These are phyloP conservation scores for Chlorella sorokiniana DNA, from an alignment of 139 green algal genomes.

Conservation along the genomic window DNA sequence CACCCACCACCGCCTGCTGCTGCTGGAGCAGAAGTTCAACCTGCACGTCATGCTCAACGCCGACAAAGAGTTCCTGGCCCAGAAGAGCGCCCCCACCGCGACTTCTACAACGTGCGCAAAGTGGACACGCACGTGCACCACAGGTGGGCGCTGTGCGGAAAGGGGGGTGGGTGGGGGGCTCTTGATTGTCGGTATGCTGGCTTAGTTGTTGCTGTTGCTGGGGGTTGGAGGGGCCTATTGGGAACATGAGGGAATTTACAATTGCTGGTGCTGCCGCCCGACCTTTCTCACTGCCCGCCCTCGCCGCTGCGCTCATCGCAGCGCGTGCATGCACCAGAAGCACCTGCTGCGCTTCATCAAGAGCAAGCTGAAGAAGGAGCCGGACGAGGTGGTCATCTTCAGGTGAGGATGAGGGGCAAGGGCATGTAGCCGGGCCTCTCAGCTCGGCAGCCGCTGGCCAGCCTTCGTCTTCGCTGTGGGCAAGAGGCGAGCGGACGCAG, in stretches of 20 bases:
- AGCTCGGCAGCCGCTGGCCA: too few relatives aligned
- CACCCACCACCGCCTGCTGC: conserved; percentile 92
- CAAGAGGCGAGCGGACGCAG: too few relatives aligned
- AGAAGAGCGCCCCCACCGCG: conserved; percentile 96
- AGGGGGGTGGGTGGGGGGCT: neutral
- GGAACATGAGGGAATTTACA: neutral
- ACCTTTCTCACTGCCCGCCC: neutral
- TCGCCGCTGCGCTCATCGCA: neutral
- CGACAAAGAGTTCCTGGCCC: conserved; percentile 96
- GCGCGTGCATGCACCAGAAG: conserved; percentile 99
- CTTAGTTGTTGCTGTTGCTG: neutral
- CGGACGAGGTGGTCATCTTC: conserved; percentile 92
- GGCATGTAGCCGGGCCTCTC: too few relatives aligned
- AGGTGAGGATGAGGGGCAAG: conserved; percentile 27
- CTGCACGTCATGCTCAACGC: conserved; percentile 98
- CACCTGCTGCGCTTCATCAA: conserved; percentile 99
- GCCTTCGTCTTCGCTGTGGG: too few relatives aligned
- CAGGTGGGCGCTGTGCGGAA: conserved; percentile 39
- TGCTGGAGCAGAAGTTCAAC: conserved; percentile 99
- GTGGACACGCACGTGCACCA: conserved; percentile 99
- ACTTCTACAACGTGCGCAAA: conserved; percentile 99
- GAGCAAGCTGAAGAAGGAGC: conserved; percentile 97
- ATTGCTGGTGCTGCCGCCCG: neutral
- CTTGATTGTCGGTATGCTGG: too few relatives aligned
- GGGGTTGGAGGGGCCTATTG: neutral